These are phyloP conservation scores for Lachnellula suecica DNA, from an alignment of 2,329 filamentous ascomycete genomes.

Conservation along the genomic window DNA sequence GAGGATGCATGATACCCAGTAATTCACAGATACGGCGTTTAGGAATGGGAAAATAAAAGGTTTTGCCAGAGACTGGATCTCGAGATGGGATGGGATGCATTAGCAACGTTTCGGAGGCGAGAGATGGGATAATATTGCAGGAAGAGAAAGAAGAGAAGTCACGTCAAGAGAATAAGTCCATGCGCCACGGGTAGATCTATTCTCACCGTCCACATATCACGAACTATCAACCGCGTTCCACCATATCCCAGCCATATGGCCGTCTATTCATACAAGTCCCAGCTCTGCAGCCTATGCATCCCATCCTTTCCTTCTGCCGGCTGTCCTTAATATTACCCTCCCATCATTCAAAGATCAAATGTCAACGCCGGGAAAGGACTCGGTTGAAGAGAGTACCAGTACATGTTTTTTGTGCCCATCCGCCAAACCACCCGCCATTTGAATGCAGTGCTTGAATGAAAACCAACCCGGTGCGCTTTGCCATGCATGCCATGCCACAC, in stretches of 20 bases:
- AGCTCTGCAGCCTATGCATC: neutral
- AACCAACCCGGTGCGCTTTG: constrained; percentile 12
- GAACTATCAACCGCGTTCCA: neutral
- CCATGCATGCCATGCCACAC: constrained; percentile 9
- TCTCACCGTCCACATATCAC: neutral
- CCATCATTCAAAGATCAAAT: no score
- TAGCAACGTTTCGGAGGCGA: neutral
- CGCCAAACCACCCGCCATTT: constrained; percentile 11
- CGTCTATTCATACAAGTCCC: constrained; percentile 19
- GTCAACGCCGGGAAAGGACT: constrained; percentile 23
- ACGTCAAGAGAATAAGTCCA: neutral
- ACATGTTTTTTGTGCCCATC: constrained; percentile 21
- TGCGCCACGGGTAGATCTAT: constrained; percentile 10
- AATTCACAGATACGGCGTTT: constrained; percentile 2
- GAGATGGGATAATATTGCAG: neutral
- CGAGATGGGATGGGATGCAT: neutral
- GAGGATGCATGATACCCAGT: constrained; percentile 4
- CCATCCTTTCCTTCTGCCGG: constrained; percentile 1
- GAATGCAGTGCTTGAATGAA: constrained; percentile 21
- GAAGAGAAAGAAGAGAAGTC: neutral
- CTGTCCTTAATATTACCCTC: no score
- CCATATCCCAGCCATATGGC: neutral
- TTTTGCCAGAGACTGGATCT: neutral
- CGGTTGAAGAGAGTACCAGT: constrained; percentile 34
- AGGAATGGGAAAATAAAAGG: neutral